Evolutionary conservation across 2,329 filamentous ascomycete species (phyloP).

Genomic region (Phialophora expanda): DNA sequence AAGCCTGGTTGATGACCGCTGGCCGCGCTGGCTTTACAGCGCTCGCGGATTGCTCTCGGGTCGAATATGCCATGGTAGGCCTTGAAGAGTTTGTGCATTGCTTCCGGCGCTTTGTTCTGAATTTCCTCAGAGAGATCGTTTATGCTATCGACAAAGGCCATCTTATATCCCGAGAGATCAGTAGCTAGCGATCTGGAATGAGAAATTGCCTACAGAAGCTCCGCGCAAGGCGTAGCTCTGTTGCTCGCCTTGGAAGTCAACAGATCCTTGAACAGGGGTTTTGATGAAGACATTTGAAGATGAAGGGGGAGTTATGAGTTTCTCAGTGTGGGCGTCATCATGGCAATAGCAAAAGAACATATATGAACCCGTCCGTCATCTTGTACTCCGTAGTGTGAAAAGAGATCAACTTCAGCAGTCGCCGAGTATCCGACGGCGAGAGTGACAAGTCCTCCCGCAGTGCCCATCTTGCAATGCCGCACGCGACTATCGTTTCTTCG

Average conservation of each 20-base stretch:
- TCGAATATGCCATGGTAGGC: neutral
- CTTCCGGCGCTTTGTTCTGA: neutral
- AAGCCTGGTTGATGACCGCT: neutral
- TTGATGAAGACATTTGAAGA: neutral
- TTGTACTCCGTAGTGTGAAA: no score
- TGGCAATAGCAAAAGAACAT: neutral
- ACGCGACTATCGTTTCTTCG: no score
- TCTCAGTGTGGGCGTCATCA: neutral
- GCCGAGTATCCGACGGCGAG: no score
- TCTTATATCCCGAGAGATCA: neutral
- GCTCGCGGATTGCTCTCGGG: neutral
- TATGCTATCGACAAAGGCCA: neutral
- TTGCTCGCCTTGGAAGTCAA: neutral
- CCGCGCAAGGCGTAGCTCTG: neutral
- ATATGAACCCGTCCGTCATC: no score
- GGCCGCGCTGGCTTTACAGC: neutral
- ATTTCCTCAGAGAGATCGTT: neutral
- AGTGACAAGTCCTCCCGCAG: no score
- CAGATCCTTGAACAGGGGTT: neutral
- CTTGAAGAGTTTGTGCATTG: neutral
- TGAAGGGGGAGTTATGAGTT: neutral
- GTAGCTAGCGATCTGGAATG: neutral
- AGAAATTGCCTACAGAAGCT: neutral
- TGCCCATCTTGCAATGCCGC: no score
- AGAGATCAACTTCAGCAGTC: no score